phyloP scores from a whole-genome alignment of 495 filamentous ascomycete genomes.

The Letharia lupina region DNA sequence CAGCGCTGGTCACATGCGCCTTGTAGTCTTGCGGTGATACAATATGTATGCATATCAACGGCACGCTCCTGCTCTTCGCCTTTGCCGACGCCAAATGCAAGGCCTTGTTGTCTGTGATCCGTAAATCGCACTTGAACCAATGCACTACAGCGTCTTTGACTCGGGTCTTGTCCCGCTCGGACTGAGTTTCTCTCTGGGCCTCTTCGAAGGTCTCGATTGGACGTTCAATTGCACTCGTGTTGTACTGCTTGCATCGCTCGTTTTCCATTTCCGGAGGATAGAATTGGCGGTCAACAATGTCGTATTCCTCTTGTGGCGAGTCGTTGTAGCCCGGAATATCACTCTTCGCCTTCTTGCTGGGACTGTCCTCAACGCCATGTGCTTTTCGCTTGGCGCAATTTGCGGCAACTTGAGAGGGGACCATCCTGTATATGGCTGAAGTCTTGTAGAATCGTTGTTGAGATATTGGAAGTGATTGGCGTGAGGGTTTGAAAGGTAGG shows the following conservation, averaged over 20 bases:
- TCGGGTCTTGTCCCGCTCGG: conserved; percentile 29
- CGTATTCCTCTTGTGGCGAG: conserved; percentile 44
- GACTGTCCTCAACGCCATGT: background rate
- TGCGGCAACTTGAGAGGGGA: background rate
- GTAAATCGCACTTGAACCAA: conserved; percentile 85
- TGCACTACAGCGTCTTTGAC: conserved; percentile 65
- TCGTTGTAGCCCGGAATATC: conserved; percentile 17
- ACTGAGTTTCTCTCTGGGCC: conserved; percentile 31
- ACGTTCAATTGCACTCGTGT: conserved; percentile 51
- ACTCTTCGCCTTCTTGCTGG: conserved; percentile 23
- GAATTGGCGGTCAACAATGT: conserved; percentile 67
- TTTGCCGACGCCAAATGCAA: conserved; percentile 58
- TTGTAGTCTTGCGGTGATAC: conserved; percentile 80
- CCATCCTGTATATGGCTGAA: conserved; percentile 10
- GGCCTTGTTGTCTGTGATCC: conserved; percentile 65
- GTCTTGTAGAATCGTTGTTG: background rate
- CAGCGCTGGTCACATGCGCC: conserved; percentile 66
- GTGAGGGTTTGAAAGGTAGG: background rate
- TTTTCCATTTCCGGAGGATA: conserved; percentile 84
- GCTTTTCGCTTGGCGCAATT: conserved; percentile 24
- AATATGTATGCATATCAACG: conserved; percentile 69
- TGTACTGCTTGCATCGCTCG: conserved; percentile 63
- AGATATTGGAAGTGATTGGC: background rate
- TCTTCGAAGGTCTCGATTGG: conserved; percentile 57
- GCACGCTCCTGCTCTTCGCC: conserved; percentile 54